Conservation (phyloP, 2,329 filamentous ascomycete species). For the Fusarium setosum region DNA sequence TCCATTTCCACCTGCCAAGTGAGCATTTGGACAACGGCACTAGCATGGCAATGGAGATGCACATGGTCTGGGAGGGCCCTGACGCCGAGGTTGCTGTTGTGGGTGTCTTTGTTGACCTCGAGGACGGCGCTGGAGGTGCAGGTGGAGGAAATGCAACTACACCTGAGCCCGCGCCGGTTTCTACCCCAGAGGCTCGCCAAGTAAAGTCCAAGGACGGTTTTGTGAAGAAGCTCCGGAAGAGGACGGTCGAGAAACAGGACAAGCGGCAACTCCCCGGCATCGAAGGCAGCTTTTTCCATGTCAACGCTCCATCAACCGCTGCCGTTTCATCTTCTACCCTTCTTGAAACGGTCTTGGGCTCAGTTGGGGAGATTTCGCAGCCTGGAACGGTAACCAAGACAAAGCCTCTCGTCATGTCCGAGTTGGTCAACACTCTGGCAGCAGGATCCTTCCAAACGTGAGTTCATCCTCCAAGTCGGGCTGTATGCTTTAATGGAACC, state of each 20-base stretch:
- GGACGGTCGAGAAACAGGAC: neutral
- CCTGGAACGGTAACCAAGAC: conserved; percentile 53
- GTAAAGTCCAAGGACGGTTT: neutral
- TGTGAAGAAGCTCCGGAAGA: conserved; percentile 14
- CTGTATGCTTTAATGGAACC: too few relatives aligned
- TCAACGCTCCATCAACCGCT: conserved; percentile 3
- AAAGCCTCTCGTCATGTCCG: conserved; percentile 54
- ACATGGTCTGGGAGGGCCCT: conserved; percentile 45
- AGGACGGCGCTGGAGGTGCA: conserved; percentile 19
- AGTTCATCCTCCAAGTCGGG: conserved; percentile 29
- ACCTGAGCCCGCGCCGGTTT: neutral
- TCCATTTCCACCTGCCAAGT: conserved; percentile 71
- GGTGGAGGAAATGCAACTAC: conserved; percentile 10
- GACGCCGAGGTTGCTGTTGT: conserved; percentile 44
- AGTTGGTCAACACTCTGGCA: conserved; percentile 46
- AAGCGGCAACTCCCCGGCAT: conserved; percentile 24
- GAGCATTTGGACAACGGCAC: conserved; percentile 64
- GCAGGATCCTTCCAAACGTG: conserved; percentile 47
- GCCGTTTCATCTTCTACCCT: conserved; percentile 38
- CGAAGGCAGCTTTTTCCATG: conserved; percentile 14
- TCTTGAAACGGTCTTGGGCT: conserved; percentile 51
- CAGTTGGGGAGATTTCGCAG: conserved; percentile 47
- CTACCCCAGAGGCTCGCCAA: neutral
- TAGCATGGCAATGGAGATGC: conserved; percentile 46
- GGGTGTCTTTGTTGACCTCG: conserved; percentile 42